Evolutionary conservation across 2,329 filamentous ascomycete species (phyloP), one percentile per base, ranked within the genome.

Genomic region (Calonectria pteridis): DNA sequence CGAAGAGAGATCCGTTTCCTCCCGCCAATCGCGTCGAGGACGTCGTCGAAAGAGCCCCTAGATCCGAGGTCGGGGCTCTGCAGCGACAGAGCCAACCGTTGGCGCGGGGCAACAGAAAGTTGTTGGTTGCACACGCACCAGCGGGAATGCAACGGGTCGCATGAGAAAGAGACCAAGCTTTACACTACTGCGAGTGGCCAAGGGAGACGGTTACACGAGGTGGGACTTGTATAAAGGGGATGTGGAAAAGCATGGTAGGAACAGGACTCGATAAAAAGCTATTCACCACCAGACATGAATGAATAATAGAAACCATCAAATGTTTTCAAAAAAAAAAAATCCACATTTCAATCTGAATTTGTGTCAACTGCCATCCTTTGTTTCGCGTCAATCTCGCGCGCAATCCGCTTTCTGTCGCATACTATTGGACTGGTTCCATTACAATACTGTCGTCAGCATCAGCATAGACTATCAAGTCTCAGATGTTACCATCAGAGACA

Each of bases 251-350:
- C 62, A 69, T 63, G 55, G 40, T 53, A 69, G 55, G 33, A 55
- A 55, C 37, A 63, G 73, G 58, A 69, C 64, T 76, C 73, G 69
- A 75, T 73, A 77, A 75, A 77, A 67, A 73, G 55, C 55, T 66
- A 62, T 73, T 69, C 70, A 67, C 73, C 63, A 37, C 46, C 63
- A 67, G 58, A 70, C 68, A 71, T 73, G 76, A 77, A 80, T 73
- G 77, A 79, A 77, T 79, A 79, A 79, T 79, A 80, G 71, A 79
- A 74, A 68, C 67, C 70, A 66, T 73, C 29, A 53, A 77, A 73
- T 71, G 23, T 14, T 37, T 35, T 23, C n/a, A 59, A 14, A 26
- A 35, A 59, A 14, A 26, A 16, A 23, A 35, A 59, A 7, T 37
- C 18, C 28, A 11, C 13, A 11, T 35, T 62, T 14, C 35, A 62